Percentiles rank a stretch among this genome's conserved stretches.
These are phyloP conservation scores for Rhododendron ferrugineum DNA, from an alignment of 148 eudicot genomes.

Conservation along the genomic window DNA sequence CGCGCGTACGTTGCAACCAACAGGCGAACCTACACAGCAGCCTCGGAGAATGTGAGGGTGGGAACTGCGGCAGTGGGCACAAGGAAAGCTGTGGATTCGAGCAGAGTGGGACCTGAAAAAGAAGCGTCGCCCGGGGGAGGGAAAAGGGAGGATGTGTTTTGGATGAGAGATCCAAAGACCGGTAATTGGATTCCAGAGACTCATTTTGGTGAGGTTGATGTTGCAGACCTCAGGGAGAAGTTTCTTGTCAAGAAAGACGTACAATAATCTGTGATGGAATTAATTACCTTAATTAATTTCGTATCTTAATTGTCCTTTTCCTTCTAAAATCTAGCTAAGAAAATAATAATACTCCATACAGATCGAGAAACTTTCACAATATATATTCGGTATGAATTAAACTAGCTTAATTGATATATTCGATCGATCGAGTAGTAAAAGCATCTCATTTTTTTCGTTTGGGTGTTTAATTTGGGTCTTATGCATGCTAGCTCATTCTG, in stretches of 20 bases:
- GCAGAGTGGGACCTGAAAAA: not conserved
- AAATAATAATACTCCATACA: not conserved
- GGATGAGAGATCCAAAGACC: conserved; percentile 31
- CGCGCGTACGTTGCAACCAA: not conserved
- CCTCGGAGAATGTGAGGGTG: conserved; percentile 6
- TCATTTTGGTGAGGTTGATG: conserved; percentile 18
- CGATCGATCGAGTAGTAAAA: not conserved
- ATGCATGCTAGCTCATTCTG: no score
- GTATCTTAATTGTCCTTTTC: not conserved
- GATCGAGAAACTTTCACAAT: no score
- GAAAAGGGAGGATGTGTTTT: conserved; percentile 6
- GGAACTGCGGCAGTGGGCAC: not conserved
- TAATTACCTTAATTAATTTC: not conserved
- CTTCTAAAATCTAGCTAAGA: not conserved
- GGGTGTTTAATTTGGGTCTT: not conserved
- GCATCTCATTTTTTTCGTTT: not conserved
- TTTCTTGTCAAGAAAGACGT: conserved; percentile 15
- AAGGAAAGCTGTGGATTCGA: not conserved
- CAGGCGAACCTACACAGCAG: conserved; percentile 5
- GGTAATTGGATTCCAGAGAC: conserved; percentile 28
- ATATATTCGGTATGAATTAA: no score
- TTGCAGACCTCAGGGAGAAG: conserved; percentile 18
- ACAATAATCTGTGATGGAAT: not conserved
- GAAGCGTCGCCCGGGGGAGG: not conserved
- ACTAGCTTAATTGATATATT: no score